Evolutionary conservation across 805 yeast species (phyloP).

Genomic region (Candida parachauliodes): DNA sequence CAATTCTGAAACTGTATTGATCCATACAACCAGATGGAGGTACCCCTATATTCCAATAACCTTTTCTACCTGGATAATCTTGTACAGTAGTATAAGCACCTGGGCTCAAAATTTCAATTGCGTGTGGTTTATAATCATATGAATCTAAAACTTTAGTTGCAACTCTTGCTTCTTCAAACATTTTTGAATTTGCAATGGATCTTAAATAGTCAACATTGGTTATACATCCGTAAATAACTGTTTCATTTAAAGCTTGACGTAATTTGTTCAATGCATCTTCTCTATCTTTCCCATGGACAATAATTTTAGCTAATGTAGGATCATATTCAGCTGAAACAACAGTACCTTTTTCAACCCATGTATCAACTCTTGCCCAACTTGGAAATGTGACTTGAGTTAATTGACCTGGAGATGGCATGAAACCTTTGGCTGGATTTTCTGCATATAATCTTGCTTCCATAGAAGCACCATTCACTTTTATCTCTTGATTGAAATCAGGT

Average conservation of each 20-base stretch:
- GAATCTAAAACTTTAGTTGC: constrained; percentile 85
- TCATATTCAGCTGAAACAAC: constrained; percentile 89
- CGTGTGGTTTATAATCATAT: constrained; percentile 73
- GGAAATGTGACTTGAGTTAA: constrained; percentile 84
- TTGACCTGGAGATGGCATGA: constrained; percentile 96
- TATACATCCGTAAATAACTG: constrained; percentile 82
- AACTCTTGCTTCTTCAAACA: constrained; percentile 82
- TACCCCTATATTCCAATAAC: constrained; percentile 90
- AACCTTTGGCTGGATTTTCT: constrained; percentile 93
- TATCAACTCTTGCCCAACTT: constrained; percentile 86
- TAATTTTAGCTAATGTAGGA: constrained; percentile 93
- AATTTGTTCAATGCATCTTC: constrained; percentile 76
- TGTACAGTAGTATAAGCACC: constrained; percentile 92
- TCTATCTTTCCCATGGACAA: constrained; percentile 89
- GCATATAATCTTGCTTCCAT: constrained; percentile 98
- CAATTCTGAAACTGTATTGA: constrained; percentile 81
- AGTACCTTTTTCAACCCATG: constrained; percentile 91
- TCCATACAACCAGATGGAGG: constrained; percentile 99
- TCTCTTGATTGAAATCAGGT: constrained; percentile 64
- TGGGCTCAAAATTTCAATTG: constrained; percentile 70
- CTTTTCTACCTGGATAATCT: constrained; percentile 92
- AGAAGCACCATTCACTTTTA: constrained; percentile 76
- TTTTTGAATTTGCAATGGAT: constrained; percentile 74
- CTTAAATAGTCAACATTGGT: constrained; percentile 89
- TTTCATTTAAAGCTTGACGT: constrained; percentile 78